These are phyloP conservation scores for Prunus davidiana DNA, from an alignment of 306 rosid species.

Conservation along the genomic window DNA sequence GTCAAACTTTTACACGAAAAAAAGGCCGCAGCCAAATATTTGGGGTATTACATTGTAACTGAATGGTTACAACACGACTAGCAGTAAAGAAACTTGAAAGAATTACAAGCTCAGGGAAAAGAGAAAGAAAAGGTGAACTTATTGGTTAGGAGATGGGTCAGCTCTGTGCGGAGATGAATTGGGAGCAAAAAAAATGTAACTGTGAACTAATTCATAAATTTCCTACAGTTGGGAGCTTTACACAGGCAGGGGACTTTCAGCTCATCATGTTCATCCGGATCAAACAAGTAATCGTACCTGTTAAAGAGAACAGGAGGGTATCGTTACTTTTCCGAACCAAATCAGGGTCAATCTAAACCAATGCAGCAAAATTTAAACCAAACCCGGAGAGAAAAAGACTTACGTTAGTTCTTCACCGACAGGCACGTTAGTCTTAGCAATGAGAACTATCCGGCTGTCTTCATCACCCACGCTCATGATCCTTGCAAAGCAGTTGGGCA, in stretches of 20 bases:
- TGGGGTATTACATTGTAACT: slow-evolving; percentile 24
- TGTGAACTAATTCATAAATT: slow-evolving; percentile 69
- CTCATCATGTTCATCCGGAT: slow-evolving; percentile 85
- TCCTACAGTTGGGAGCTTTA: slow-evolving; percentile 70
- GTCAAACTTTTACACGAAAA: neutral
- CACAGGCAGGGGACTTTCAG: slow-evolving; percentile 88
- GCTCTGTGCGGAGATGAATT: slow-evolving; percentile 12
- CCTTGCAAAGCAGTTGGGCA: slow-evolving; percentile 96
- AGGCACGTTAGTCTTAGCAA: slow-evolving; percentile 72
- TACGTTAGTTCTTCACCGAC: slow-evolving; percentile 96
- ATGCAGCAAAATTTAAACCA: neutral
- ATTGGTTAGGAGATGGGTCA: slow-evolving; percentile 35
- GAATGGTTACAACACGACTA: slow-evolving; percentile 33
- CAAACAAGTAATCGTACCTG: slow-evolving; percentile 96
- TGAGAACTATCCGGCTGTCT: slow-evolving; percentile 83
- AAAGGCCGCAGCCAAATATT: slow-evolving; percentile 22
- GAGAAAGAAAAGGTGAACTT: slow-evolving; percentile 22
- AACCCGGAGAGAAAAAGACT: neutral
- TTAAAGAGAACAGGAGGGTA: slow-evolving; percentile 12
- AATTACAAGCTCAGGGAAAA: slow-evolving; percentile 10
- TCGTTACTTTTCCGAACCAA: neutral
- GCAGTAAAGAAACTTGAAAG: neutral
- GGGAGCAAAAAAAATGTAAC: slow-evolving; percentile 16
- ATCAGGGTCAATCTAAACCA: neutral
- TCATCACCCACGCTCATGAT: slow-evolving; percentile 70